Evolutionary conservation across 208 protist genomes (phyloP).

Genomic region (Entamoeba moshkovskii): DNA sequence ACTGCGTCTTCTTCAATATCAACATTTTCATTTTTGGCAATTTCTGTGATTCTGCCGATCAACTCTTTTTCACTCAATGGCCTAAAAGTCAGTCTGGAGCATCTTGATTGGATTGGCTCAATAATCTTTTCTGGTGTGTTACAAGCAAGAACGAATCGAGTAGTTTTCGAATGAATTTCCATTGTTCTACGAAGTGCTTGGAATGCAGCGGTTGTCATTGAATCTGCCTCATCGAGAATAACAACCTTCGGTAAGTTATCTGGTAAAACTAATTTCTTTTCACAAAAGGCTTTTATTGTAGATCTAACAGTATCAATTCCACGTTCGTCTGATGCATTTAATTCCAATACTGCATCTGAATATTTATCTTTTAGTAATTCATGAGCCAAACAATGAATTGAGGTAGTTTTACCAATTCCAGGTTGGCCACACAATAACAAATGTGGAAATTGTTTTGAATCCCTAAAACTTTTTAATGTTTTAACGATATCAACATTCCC

Average conservation of each 20-base stretch:
- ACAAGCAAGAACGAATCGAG: conserved; percentile 92
- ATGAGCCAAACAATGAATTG: conserved; percentile 18
- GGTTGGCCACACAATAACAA: conserved; percentile 23
- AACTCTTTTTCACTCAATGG: conserved; percentile 47
- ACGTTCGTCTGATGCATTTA: conserved; percentile 34
- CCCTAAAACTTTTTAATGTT: conserved; percentile 8
- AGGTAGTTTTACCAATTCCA: conserved; percentile 29
- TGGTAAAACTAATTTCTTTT: conserved; percentile 24
- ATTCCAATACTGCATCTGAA: conserved; percentile 16
- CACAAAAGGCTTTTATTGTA: conserved; percentile 17
- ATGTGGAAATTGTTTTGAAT: conserved; percentile 27
- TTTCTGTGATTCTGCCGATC: conserved; percentile 22
- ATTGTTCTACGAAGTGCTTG: conserved; percentile 27
- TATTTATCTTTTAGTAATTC: neutral
- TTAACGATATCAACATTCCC: conserved; percentile 22
- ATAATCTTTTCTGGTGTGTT: conserved; percentile 96
- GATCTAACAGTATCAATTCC: conserved; percentile 19
- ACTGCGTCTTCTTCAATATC: conserved; percentile 73
- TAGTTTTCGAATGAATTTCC: conserved; percentile 26
- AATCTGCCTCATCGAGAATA: conserved; percentile 60
- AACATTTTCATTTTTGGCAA: conserved; percentile 64
- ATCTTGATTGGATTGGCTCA: conserved; percentile 88
- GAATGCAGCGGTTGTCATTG: conserved; percentile 51
- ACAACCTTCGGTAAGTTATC: conserved; percentile 46
- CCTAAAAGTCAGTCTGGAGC: conserved; percentile 65